phyloP scores from a whole-genome alignment of 331 rosid species.

The Quercus lobata region DNA sequence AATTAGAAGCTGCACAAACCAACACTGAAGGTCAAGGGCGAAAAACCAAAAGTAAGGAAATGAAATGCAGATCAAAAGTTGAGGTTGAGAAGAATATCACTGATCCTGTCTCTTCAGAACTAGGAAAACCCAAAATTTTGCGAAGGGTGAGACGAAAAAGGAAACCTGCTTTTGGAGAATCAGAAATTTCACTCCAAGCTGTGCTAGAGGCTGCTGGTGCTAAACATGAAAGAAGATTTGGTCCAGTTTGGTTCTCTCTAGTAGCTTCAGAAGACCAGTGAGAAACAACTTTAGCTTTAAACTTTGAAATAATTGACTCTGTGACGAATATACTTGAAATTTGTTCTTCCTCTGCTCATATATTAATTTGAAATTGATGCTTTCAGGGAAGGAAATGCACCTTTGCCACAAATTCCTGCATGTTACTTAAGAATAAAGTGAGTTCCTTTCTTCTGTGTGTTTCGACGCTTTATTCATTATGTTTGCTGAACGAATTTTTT shows the following conservation, averaged over 20 bases:
- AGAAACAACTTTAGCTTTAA: conserved; percentile 34
- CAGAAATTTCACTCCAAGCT: conserved; percentile 49
- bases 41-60: conserved; percentile 60
- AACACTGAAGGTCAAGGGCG: conserved; percentile 41
- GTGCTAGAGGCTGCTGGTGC: conserved; percentile 43
- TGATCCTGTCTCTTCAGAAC: conserved; percentile 40
- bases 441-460: conserved; percentile 26
- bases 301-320: background rate
- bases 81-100: conserved; percentile 54
- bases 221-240: conserved; percentile 29
- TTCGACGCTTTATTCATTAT: background rate
- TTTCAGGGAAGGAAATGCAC: conserved; percentile 66
- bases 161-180: conserved; percentile 45
- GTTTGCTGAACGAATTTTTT: background rate
- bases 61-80: conserved; percentile 53
- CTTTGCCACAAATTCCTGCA: conserved; percentile 57
- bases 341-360: background rate
- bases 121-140: conserved; percentile 51
- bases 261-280: conserved; percentile 76
- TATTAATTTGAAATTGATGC: conserved; percentile 19
- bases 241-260: conserved; percentile 79
- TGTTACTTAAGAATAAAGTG: conserved; percentile 64
- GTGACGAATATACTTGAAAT: background rate
- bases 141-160: conserved; percentile 66
- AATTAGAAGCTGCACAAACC: conserved; percentile 38